These are phyloP conservation scores for Litchi chinensis DNA, from an alignment of 345 rosid species.

Conservation along the genomic window DNA sequence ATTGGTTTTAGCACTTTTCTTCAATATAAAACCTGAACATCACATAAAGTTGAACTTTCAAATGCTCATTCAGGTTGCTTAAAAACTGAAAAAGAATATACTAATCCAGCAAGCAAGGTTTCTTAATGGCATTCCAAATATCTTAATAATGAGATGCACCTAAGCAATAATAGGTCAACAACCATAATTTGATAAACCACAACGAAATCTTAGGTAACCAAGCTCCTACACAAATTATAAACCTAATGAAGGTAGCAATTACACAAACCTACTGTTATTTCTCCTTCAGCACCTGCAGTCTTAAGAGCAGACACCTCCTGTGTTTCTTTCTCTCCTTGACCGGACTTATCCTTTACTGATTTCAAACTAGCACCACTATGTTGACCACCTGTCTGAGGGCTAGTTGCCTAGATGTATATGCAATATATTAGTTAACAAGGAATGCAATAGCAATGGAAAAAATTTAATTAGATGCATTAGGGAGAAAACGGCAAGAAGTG, in stretches of 20 bases:
- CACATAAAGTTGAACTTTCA: constrained; percentile 1
- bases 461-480: no score
- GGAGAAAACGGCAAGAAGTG: no score
- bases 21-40: constrained; percentile 73
- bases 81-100: constrained; percentile 11
- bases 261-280: constrained; percentile 84
- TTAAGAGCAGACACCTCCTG: no score
- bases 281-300: constrained; percentile 79
- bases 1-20: constrained; percentile 77
- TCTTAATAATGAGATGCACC: background rate
- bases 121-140: background rate
- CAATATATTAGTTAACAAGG: no score
- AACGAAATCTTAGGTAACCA: background rate
- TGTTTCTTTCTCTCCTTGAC: no score
- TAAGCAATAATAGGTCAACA: background rate
- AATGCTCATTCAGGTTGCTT: background rate
- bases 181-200: background rate
- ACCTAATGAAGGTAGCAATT: background rate
- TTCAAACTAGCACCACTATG: no score
- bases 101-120: background rate
- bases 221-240: background rate
- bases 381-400: no score
- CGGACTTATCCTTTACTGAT: no score
- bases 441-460: no score
- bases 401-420: no score